Conservation (phyloP, 2,329 filamentous ascomycete species). For the Curvularia sp. region DNA sequence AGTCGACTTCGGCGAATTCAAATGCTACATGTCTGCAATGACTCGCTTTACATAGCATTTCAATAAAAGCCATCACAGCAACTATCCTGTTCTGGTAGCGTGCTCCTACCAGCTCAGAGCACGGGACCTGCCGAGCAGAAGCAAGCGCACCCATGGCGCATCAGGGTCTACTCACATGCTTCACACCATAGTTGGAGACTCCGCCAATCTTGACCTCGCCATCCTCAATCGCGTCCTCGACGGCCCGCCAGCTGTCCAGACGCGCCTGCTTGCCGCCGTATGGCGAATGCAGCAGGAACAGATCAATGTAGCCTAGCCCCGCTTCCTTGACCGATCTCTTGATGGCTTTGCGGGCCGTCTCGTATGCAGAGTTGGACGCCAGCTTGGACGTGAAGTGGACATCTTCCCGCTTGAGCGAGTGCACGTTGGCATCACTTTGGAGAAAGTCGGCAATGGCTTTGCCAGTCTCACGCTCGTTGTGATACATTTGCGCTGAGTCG, state of each 20-base stretch:
- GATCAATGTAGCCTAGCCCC: conserved; percentile 76
- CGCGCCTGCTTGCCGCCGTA: conserved; percentile 74
- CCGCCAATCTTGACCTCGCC: conserved; percentile 75
- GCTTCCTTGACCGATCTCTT: conserved; percentile 68
- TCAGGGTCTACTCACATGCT: conserved; percentile 64
- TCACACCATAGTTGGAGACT: conserved; percentile 79
- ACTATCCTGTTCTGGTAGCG: conserved; percentile 8
- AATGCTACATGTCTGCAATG: conserved; percentile 4
- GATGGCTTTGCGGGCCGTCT: conserved; percentile 71
- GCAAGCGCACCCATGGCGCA: conserved; percentile 7
- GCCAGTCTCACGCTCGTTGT: conserved; percentile 76
- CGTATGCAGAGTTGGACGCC: conserved; percentile 70
- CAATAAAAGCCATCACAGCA: conserved; percentile 4
- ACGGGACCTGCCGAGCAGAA: conserved; percentile 14
- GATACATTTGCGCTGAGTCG: conserved; percentile 69
- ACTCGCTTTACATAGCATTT: conserved; percentile 6
- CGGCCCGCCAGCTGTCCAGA: conserved; percentile 75
- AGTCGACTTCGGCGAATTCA: conserved; percentile 5
- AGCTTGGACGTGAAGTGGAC: conserved; percentile 85
- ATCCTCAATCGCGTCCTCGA: conserved; percentile 76
- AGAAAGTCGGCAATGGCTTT: conserved; percentile 68
- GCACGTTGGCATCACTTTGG: conserved; percentile 54
- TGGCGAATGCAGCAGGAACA: conserved; percentile 81
- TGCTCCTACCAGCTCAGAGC: conserved; percentile 9
- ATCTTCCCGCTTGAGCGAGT: conserved; percentile 67